A percentile compares a stretch with the other conserved stretches of the same genome.
These are phyloP conservation scores for Pharnaceum exiguum DNA, from an alignment of 148 eudicot species.

Conservation along the genomic window DNA sequence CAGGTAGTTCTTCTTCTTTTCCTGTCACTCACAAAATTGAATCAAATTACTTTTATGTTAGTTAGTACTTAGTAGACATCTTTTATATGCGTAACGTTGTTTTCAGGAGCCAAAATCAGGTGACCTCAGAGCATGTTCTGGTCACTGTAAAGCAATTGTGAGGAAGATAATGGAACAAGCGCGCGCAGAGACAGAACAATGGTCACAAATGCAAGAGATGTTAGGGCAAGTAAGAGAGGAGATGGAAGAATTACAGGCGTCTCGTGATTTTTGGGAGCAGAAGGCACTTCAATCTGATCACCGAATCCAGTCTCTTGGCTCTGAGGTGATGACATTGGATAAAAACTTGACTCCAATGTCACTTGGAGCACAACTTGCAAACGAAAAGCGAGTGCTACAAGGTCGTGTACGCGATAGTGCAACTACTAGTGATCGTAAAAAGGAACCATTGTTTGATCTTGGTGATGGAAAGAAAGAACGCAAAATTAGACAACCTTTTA, in stretches of 20 bases:
- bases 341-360: constrained; percentile 31
- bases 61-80: background rate
- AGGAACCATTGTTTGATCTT: constrained; percentile 7
- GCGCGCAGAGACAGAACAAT: constrained; percentile 85
- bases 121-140: constrained; percentile 43
- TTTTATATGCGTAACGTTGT: background rate
- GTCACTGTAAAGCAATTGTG: constrained; percentile 72
- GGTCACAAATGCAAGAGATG: constrained; percentile 99
- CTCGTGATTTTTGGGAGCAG: constrained; percentile 82
- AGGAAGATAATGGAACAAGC: constrained; percentile 86
- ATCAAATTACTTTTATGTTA: background rate
- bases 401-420: constrained; percentile 28
- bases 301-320: constrained; percentile 40
- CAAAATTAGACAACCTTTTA: constrained; percentile 43
- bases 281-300: constrained; percentile 55
- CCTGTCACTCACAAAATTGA: background rate
- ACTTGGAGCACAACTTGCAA: constrained; percentile 55
- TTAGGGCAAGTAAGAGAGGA: constrained; percentile 65
- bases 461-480: constrained; percentile 29
- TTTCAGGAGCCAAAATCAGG: constrained; percentile 41
- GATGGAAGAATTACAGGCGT: constrained; percentile 81
- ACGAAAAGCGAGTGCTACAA: constrained; percentile 49
- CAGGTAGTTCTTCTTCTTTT: constrained; percentile 35
- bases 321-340: constrained; percentile 35
- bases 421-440: constrained; percentile 16